phyloP scores from a whole-genome alignment of 768 basidiomycete species.

The Podaxis sp. region DNA sequence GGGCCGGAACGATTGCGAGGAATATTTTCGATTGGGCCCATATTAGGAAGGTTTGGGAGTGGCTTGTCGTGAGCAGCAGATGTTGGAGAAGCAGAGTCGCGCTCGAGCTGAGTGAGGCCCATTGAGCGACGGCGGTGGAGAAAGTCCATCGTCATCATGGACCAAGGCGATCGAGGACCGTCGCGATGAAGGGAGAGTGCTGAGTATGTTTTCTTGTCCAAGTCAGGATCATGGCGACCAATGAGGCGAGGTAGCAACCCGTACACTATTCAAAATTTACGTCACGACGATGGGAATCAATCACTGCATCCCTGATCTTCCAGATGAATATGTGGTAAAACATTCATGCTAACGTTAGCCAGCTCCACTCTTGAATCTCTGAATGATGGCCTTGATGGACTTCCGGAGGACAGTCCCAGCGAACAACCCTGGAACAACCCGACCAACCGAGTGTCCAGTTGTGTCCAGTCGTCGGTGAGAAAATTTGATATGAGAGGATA shows the following conservation, averaged over 20 bases:
- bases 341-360: neutral
- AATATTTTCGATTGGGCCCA: slow-evolving; percentile 13
- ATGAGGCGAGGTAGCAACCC: slow-evolving; percentile 1
- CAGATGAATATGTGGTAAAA: neutral
- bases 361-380: neutral
- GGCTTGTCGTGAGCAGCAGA: neutral
- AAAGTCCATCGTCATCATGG: neutral
- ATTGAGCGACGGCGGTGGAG: slow-evolving; percentile 4
- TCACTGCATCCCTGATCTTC: neutral
- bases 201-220: slow-evolving; percentile 6
- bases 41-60: neutral
- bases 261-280: slow-evolving; percentile 8
- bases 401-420: too few species aligned
- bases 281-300: slow-evolving; percentile 14
- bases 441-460: too few species aligned
- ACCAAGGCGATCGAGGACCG: neutral
- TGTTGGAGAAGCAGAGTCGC: neutral
- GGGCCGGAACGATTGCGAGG: slow-evolving; percentile 1
- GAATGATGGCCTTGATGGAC: neutral
- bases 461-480: too few species aligned
- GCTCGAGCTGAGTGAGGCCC: neutral
- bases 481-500: too few species aligned
- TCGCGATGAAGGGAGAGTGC: neutral
- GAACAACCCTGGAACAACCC: too few species aligned
- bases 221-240: slow-evolving; percentile 4